phyloP scores from a whole-genome alignment of 352 stramenopile species.

The Globisporangium yorkense region DNA sequence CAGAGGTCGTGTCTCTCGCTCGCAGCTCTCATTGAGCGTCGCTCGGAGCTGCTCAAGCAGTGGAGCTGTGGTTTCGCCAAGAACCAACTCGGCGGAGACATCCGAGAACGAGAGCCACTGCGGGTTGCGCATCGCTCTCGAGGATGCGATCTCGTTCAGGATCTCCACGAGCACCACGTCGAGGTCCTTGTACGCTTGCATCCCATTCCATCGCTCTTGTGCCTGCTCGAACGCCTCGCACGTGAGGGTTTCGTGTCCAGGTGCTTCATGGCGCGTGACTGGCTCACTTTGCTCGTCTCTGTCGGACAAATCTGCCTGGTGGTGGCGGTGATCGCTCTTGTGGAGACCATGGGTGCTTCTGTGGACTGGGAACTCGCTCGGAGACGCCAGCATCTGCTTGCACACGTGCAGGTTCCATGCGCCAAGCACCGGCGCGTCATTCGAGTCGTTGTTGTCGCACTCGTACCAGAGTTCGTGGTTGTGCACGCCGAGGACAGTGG shows the following conservation, averaged over 20 bases:
- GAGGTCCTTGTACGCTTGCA: background rate
- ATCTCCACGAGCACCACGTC: conserved; percentile 25
- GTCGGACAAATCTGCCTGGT: background rate
- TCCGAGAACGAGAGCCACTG: conserved; percentile 25
- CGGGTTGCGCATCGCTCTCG: conserved; percentile 13
- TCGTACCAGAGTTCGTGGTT: conserved; percentile 75
- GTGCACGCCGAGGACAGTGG: conserved; percentile 45
- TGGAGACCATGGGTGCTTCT: conserved; percentile 4
- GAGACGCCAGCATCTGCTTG: conserved; percentile 34
- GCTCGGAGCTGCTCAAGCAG: background rate
- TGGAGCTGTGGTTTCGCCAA: conserved; percentile 12
- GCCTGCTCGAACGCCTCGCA: background rate
- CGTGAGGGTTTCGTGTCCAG: background rate
- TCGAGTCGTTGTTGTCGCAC: conserved; percentile 7
- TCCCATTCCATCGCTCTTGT: conserved; percentile 3
- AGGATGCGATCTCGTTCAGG: conserved; percentile 19
- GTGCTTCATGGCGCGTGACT: background rate
- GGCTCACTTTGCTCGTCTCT: background rate
- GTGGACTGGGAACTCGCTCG: conserved; percentile 43
- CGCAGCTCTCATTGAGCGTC: background rate
- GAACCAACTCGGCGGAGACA: conserved; percentile 20
- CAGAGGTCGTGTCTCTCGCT: background rate
- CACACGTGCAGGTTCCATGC: conserved; percentile 50
- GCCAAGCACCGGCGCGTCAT: conserved; percentile 6
- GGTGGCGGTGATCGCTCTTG: background rate